Evolutionary conservation across 176 grass and related monocot species (phyloP), one percentile per base, ranked within the genome.

Genomic region (Lolium perenne): DNA sequence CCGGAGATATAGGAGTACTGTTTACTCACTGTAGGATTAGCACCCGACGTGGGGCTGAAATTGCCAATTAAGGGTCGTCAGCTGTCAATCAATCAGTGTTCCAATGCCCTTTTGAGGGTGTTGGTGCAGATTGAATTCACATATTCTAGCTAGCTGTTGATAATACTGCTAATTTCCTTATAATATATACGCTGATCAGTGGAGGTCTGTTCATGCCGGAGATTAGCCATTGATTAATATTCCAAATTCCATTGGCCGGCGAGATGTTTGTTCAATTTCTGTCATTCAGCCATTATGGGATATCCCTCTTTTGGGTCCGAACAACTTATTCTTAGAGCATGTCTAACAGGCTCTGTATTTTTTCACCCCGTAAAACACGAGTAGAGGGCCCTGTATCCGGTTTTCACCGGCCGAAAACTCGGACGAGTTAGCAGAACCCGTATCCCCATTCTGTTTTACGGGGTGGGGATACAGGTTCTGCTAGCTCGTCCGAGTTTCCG

Each of bases 291-390:
- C 25, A 25, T 46, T 16, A 18, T 83, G 7, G n/a, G 61, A 46
- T 72, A 76, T 86, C 45, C 35, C 49, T 70, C 57, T 46, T 63
- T 38, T 46, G 50, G 46, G 63, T 79, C 4, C 7, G 29, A 71
- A 22, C 54, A 54, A 86, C 43, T 54, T 53, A 82, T 90, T 77
- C 83, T n/a, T n/a, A n/a, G n/a, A n/a, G n/a, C n/a, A n/a, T n/a
- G n/a, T n/a, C n/a, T n/a, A n/a, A n/a, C n/a, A n/a, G n/a, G n/a
- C n/a, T n/a, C n/a, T n/a, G n/a, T n/a, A n/a, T n/a, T n/a, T n/a
- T n/a, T n/a, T n/a, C n/a, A n/a, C n/a, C n/a, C n/a, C n/a, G n/a
- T n/a, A n/a, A n/a, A n/a, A n/a, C n/a, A n/a, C n/a, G n/a, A n/a
- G n/a, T n/a, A n/a, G n/a, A n/a, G n/a, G n/a, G n/a, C n/a, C n/a